phyloP scores from a whole-genome alignment of 139 green algal species.

The Chlamydomonas schloesseri region DNA sequence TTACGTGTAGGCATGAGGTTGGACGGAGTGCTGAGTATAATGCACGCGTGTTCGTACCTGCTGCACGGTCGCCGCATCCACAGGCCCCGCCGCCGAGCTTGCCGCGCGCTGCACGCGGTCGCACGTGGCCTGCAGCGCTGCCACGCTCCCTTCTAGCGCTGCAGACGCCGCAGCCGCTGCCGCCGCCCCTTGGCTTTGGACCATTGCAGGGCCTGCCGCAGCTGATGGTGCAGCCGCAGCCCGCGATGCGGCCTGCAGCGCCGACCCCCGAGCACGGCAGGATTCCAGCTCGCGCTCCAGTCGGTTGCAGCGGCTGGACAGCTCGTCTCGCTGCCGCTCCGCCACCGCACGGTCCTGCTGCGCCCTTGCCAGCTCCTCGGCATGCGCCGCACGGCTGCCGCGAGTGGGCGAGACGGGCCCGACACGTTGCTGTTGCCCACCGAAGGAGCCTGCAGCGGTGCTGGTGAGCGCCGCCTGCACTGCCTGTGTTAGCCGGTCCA shows the following conservation, averaged over 20 bases:
- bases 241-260: not conserved
- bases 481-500: constrained; percentile 16
- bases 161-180: no score
- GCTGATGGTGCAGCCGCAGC: not conserved
- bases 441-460: no score
- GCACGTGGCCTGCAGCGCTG: not conserved
- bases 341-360: not conserved
- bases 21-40: no score
- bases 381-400: not conserved
- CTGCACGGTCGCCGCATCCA: not conserved
- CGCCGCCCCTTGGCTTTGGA: no score
- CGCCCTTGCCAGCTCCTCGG: not conserved
- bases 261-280: not conserved
- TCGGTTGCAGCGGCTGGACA: not conserved
- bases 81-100: not conserved
- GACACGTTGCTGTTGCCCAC: no score
- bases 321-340: constrained; percentile 16
- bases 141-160: not conserved
- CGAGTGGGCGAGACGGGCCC: not conserved
- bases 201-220: no score
- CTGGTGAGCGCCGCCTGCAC: not conserved
- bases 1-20: no score
- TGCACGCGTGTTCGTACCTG: no score
- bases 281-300: not conserved
- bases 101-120: constrained; percentile 3